Conservation (phyloP, 805 yeast species). For the Myxozyma nipponensis region DNA sequence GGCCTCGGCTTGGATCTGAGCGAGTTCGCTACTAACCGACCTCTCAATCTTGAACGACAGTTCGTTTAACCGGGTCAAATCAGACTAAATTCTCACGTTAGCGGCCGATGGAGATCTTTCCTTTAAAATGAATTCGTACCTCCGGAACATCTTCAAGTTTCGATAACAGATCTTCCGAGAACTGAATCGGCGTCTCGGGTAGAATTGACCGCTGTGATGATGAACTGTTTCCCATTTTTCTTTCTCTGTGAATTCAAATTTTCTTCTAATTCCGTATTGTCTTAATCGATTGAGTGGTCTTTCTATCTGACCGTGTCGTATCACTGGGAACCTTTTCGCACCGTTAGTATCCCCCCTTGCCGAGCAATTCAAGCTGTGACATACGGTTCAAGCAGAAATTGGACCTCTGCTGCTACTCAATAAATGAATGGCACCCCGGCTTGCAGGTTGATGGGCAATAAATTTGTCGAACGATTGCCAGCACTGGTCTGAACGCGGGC, state of each 20-base stretch:
- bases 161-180: conserved; percentile 34
- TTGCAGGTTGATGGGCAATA: no score
- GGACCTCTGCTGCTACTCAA: no score
- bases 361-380: no score
- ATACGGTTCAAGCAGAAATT: no score
- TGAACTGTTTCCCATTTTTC: neutral
- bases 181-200: conserved; percentile 36
- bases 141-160: conserved; percentile 36
- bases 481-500: no score
- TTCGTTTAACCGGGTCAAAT: conserved; percentile 38
- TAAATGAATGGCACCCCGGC: no score
- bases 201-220: conserved; percentile 25
- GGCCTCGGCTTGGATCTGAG: conserved; percentile 34
- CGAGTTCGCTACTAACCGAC: conserved; percentile 36
- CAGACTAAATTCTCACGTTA: conserved; percentile 32
- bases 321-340: no score
- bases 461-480: no score
- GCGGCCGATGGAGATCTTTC: neutral
- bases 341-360: no score
- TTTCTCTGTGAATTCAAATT: no score
- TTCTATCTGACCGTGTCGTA: no score
- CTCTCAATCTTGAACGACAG: conserved; percentile 37
- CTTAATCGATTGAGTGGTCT: neutral
- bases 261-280: no score
- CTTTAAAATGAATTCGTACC: conserved; percentile 13